phyloP scores from a whole-genome alignment of 208 protist species.

The Spongospora subterranea region DNA sequence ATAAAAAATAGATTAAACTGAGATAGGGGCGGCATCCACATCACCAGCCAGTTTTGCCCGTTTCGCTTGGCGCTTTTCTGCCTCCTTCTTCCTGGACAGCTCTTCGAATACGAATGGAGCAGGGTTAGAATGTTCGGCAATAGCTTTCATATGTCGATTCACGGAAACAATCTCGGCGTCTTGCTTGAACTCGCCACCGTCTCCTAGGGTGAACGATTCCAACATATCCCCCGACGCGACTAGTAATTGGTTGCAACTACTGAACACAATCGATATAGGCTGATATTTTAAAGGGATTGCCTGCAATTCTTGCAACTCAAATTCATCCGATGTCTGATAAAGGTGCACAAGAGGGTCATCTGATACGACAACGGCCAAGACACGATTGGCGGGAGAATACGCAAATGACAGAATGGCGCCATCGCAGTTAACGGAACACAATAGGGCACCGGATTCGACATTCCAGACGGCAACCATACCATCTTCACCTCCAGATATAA shows the following conservation, averaged over 20 bases:
- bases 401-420: not conserved
- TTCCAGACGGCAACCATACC: slow-evolving; percentile 17
- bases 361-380: not conserved
- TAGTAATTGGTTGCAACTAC: not conserved
- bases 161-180: not conserved
- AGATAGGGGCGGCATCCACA: not conserved
- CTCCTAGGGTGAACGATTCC: not conserved
- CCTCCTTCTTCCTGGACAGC: slow-evolving; percentile 46
- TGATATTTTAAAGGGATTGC: not conserved
- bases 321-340: not conserved
- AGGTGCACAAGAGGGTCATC: not conserved
- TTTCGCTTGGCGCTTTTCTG: not conserved
- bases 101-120: slow-evolving; percentile 34
- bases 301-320: not conserved
- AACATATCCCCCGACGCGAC: not conserved
- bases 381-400: not conserved
- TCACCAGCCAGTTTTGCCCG: not conserved
- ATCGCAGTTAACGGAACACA: not conserved
- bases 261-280: not conserved
- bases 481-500: slow-evolving; percentile 10
- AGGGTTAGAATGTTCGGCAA: not conserved
- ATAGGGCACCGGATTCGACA: not conserved
- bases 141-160: not conserved
- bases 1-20: not conserved
- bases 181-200: not conserved